A percentile compares a stretch with the other conserved stretches of the same genome.
Conservation (phyloP, 2,329 filamentous ascomycete genomes). For the Fusarium pseudonygamai region DNA sequence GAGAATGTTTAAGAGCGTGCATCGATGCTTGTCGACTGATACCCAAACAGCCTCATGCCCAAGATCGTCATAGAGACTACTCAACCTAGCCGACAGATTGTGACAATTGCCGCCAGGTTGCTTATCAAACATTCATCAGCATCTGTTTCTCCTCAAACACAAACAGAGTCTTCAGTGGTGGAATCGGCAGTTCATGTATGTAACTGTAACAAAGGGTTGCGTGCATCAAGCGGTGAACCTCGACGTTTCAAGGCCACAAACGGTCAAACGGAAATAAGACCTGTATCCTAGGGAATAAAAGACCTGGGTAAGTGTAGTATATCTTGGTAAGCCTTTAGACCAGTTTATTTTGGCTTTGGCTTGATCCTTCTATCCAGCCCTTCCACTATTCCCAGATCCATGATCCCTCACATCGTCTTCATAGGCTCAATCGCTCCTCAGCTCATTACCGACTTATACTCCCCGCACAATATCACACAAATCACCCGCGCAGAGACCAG, state of each 20-base stretch:
- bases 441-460: conserved; percentile 11
- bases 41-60: conserved; percentile 8
- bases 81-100: background rate
- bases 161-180: background rate
- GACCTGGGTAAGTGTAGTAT: background rate
- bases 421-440: conserved; percentile 4
- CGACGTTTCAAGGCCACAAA: conserved; percentile 1
- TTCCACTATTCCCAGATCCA: background rate
- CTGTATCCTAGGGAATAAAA: background rate
- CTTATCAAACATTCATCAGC: conserved; percentile 3
- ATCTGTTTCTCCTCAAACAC: background rate
- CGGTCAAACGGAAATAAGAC: conserved; percentile 4
- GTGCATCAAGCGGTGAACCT: conserved; percentile 30
- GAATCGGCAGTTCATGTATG: conserved; percentile 22
- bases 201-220: conserved; percentile 15
- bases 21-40: background rate
- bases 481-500: conserved; percentile 25
- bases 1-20: conserved; percentile 17
- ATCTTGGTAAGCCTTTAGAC: background rate
- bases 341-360: background rate
- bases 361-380: background rate
- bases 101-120: conserved; percentile 20
- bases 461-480: conserved; percentile 23
- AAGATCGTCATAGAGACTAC: conserved; percentile 5
- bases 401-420: background rate